Evolutionary conservation across 495 filamentous ascomycete genomes (phyloP), one percentile per base, ranked within the genome.

Genomic region (Echria macrotheca): DNA sequence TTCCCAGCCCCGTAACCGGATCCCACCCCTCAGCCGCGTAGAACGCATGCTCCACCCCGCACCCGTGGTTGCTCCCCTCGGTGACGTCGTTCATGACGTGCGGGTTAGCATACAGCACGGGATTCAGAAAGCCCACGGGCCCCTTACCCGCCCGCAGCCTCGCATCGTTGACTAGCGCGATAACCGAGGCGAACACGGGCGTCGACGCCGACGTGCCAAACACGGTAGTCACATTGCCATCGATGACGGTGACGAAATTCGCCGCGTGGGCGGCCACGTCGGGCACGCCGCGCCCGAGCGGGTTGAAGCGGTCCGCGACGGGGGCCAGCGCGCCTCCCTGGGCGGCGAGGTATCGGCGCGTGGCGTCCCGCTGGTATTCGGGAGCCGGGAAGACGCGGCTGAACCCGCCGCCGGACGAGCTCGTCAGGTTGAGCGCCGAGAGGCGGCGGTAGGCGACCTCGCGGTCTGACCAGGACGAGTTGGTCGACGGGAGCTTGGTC

Each of bases 161-260:
- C 45, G 76, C 78, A 53, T 84, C 79, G 49, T 84, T 84, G 47
- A 85, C 67, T 2, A 76, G 67, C 2, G 72, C 80, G n/a, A 87
- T 55, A 26, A 86, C 72, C 0, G 72, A 60, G 1, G 73, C 81
- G 15, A 74, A 73, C 0, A 78, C 62, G 1, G 81, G 81, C 5
- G 79, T 57, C 15, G 78, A 75, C n/a, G 77, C 72, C 17, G 72
- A 78, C 5, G 81, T 81, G n/a, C 81, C 79, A 10, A 72, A 75
- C 17, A 73, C 61, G 8, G 65, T 56, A 1, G 45, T 32, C 35
- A 69, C 67, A 5, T 61, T 1, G 7, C 70, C 73, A 11, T 56
- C 48, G n/a, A 67, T 60, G 23, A 61, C 72, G 31, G 77, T 64
- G 18, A 75, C 56, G 37, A 80, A 69, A 25, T 75, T 72, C 17